A percentile compares a stretch with the other conserved stretches of the same genome.
These are phyloP conservation scores for Aspergillus vadensis DNA, from an alignment of 2,329 filamentous ascomycete species.

Conservation along the genomic window DNA sequence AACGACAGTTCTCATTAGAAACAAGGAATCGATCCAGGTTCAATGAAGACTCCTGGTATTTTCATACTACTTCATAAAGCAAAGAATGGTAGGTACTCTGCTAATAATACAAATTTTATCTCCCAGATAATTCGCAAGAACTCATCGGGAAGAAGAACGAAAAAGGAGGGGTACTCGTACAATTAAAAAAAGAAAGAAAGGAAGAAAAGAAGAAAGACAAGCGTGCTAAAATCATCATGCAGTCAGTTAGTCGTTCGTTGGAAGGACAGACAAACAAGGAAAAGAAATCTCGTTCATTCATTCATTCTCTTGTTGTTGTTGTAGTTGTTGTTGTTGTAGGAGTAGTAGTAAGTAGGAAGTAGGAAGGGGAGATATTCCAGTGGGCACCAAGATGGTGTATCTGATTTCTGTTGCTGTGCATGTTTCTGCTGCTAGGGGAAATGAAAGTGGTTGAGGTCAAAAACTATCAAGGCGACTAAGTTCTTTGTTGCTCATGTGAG, in stretches of 20 bases:
- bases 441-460: too few relatives aligned
- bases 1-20: background rate
- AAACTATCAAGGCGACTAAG: too few relatives aligned
- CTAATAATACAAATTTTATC: too few relatives aligned
- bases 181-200: background rate
- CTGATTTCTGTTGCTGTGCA: too few relatives aligned
- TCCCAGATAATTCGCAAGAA: background rate
- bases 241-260: background rate
- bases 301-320: background rate
- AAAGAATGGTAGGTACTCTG: too few relatives aligned
- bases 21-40: too few relatives aligned
- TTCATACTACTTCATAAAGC: background rate
- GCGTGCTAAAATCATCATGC: conserved; percentile 3
- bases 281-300: background rate
- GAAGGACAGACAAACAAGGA: background rate
- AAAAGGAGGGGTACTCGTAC: background rate
- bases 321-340: too few relatives aligned
- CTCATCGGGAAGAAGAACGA: background rate
- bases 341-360: too few relatives aligned
- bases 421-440: too few relatives aligned
- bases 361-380: too few relatives aligned
- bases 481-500: too few relatives aligned
- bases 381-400: too few relatives aligned
- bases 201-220: background rate
- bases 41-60: background rate